Evolutionary conservation across 805 yeast species (phyloP).

Genomic region (Candida adriatica): DNA sequence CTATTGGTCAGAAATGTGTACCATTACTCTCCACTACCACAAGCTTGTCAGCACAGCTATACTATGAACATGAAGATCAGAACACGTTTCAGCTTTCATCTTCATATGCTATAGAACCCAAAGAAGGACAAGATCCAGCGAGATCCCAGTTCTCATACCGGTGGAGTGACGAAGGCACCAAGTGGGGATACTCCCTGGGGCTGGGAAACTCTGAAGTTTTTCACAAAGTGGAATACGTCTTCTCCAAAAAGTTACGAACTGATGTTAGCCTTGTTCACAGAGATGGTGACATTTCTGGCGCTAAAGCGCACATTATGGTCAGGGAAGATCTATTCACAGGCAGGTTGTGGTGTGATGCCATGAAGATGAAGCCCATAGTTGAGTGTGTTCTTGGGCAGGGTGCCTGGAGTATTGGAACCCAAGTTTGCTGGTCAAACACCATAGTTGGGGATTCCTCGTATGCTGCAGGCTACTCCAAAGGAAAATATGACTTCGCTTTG

Average conservation of each 20-base stretch:
- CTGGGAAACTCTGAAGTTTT: slow-evolving; percentile 1
- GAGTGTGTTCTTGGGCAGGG: slow-evolving; percentile 1
- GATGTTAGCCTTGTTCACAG: slow-evolving; percentile 1
- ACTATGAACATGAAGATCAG: slow-evolving; percentile 2
- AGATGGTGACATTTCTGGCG: not conserved
- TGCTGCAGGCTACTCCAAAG: slow-evolving; percentile 1
- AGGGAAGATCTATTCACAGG: not conserved
- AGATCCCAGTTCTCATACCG: slow-evolving; percentile 4
- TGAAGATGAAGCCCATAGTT: slow-evolving; percentile 1
- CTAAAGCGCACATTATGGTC: slow-evolving; percentile 1
- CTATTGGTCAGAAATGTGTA: slow-evolving; percentile 7
- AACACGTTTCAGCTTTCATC: slow-evolving; percentile 4
- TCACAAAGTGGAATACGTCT: slow-evolving; percentile 5
- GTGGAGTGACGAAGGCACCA: slow-evolving; percentile 1
- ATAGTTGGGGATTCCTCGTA: slow-evolving; percentile 1
- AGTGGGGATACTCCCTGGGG: slow-evolving; percentile 6
- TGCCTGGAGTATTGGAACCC: slow-evolving; percentile 3
- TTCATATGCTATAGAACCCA: slow-evolving; percentile 1
- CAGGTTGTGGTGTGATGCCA: slow-evolving; percentile 2
- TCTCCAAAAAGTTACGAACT: slow-evolving; percentile 1
- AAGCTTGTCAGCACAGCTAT: slow-evolving; percentile 4
- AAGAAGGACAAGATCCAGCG: slow-evolving; percentile 1
- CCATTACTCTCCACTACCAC: slow-evolving; percentile 5
- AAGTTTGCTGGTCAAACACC: slow-evolving; percentile 1
- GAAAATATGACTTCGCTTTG: slow-evolving; percentile 1